Evolutionary conservation across 2,329 filamentous ascomycete species (phyloP).

Genomic region (Pestalotiopsis sp.): DNA sequence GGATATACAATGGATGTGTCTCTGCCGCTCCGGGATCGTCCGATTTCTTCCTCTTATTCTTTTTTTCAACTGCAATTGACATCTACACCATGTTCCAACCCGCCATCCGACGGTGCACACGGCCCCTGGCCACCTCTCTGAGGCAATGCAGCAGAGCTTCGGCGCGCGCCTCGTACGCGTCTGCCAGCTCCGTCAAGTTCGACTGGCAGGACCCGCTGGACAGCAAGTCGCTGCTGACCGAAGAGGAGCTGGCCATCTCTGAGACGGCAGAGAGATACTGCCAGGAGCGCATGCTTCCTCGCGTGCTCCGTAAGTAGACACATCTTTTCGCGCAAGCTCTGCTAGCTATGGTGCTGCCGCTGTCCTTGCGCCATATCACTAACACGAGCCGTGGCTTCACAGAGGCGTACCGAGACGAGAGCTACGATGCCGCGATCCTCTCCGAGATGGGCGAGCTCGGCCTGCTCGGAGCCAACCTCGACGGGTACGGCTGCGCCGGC

Average conservation of each 20-base stretch:
- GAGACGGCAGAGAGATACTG: conserved; percentile 94
- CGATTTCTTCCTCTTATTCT: background rate
- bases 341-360: background rate
- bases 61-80: background rate
- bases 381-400: conserved; percentile 41
- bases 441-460: conserved; percentile 91
- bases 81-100: conserved; percentile 24
- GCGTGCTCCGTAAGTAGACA: conserved; percentile 71
- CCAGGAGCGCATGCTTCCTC: conserved; percentile 82
- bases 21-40: background rate
- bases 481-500: conserved; percentile 86
- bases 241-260: conserved; percentile 86
- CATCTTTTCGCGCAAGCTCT: background rate
- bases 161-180: conserved; percentile 25
- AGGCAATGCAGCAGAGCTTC: conserved; percentile 8
- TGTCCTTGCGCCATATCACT: background rate
- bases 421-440: conserved; percentile 83
- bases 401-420: conserved; percentile 68
- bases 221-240: conserved; percentile 74
- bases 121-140: conserved; percentile 17
- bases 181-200: conserved; percentile 50
- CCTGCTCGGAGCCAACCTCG: conserved; percentile 81
- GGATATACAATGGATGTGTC: background rate
- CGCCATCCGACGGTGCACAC: conserved; percentile 20
- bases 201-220: conserved; percentile 91